These are phyloP conservation scores for Blastocystis sp. DNA, from an alignment of 352 stramenopile species.

Conservation along the genomic window DNA sequence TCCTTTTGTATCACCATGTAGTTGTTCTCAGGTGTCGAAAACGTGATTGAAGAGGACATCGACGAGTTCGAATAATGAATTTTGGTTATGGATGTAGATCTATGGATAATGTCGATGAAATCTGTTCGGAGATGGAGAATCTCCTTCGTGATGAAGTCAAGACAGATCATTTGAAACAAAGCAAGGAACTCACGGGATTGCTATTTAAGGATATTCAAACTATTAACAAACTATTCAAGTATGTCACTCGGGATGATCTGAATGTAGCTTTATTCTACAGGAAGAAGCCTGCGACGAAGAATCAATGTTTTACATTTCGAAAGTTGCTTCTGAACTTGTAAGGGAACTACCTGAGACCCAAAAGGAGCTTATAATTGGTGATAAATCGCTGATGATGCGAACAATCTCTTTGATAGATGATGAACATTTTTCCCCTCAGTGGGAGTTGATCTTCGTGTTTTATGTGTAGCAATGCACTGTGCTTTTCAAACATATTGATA, in stretches of 20 bases:
- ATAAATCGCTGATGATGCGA: background rate
- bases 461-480: conserved; percentile 28
- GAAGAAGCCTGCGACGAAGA: background rate
- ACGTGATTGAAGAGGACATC: background rate
- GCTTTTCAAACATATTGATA: conserved; percentile 11
- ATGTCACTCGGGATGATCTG: background rate
- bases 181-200: background rate
- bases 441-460: background rate
- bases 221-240: background rate
- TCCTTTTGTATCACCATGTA: background rate
- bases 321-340: conserved; percentile 3
- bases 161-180: background rate
- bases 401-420: background rate
- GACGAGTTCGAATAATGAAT: background rate
- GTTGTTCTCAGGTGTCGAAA: background rate
- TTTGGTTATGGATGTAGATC: background rate
- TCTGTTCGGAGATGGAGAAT: background rate
- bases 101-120: background rate
- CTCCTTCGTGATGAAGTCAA: background rate
- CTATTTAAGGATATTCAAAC: background rate
- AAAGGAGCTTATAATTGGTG: background rate
- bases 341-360: background rate
- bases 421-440: conserved; percentile 38
- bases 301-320: background rate
- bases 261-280: conserved; percentile 31